Conservation (phyloP, 805 yeast species). For the Wickerhamiella occidentalis region DNA sequence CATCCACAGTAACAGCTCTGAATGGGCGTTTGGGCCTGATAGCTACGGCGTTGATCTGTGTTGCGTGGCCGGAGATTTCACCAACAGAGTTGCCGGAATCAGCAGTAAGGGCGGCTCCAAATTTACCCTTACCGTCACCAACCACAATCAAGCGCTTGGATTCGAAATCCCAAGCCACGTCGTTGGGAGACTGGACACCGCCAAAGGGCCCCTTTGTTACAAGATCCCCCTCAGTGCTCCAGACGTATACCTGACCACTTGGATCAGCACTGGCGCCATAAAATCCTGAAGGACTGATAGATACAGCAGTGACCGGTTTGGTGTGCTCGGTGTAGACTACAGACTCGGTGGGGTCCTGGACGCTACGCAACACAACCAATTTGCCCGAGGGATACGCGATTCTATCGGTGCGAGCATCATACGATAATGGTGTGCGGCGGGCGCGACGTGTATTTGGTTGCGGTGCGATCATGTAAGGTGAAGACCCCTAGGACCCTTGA, state of each 20-base stretch:
- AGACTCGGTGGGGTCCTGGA: slow-evolving; percentile 39
- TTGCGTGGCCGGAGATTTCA: slow-evolving; percentile 85
- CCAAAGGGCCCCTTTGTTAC: slow-evolving; percentile 75
- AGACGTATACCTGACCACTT: slow-evolving; percentile 75
- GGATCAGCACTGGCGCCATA: slow-evolving; percentile 89
- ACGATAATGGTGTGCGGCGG: slow-evolving; percentile 57
- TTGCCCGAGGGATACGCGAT: slow-evolving; percentile 76
- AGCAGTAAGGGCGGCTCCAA: slow-evolving; percentile 84
- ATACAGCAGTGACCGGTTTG: slow-evolving; percentile 64
- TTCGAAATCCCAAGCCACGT: slow-evolving; percentile 88
- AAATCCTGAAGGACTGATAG: slow-evolving; percentile 79
- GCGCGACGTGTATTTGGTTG: slow-evolving; percentile 70
- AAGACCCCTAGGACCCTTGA: too few relatives aligned
- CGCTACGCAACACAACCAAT: slow-evolving; percentile 58
- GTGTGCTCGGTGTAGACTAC: slow-evolving; percentile 55
- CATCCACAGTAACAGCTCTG: slow-evolving; percentile 85
- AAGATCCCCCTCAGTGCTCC: slow-evolving; percentile 49
- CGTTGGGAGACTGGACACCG: slow-evolving; percentile 41
- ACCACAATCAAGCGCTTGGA: slow-evolving; percentile 78
- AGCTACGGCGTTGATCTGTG: slow-evolving; percentile 69
- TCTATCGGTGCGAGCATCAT: slow-evolving; percentile 54
- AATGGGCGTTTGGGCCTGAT: slow-evolving; percentile 81
- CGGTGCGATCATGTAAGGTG: slow-evolving; percentile 31
- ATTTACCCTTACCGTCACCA: slow-evolving; percentile 85
- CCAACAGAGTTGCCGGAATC: slow-evolving; percentile 97